A percentile compares a stretch with the other conserved stretches of the same genome.
Conservation (phyloP, 805 yeast genomes). For the Helenozyma rhizophorensis region DNA sequence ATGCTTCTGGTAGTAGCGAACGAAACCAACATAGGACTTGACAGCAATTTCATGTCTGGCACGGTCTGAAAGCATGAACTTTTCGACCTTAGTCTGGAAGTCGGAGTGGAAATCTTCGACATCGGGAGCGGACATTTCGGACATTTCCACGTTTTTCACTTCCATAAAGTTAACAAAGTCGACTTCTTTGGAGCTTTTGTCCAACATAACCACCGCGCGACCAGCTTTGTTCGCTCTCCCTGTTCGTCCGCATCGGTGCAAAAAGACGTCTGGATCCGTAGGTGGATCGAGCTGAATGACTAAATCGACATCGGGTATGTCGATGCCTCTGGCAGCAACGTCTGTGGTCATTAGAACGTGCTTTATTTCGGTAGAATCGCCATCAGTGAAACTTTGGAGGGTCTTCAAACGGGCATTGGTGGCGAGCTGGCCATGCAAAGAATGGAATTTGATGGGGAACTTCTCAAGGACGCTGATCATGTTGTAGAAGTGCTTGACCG, state of each 20-base stretch:
- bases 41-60: conserved; percentile 79
- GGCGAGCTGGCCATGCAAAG: conserved; percentile 89
- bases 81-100: conserved; percentile 22
- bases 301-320: conserved; percentile 89
- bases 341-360: conserved; percentile 84
- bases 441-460: conserved; percentile 43
- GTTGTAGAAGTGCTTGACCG: conserved; percentile 73
- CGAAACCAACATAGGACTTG: conserved; percentile 75
- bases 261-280: conserved; percentile 82
- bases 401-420: conserved; percentile 77
- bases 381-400: conserved; percentile 53
- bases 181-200: conserved; percentile 68
- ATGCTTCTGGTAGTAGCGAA: conserved; percentile 83
- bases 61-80: conserved; percentile 70
- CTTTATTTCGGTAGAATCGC: conserved; percentile 36
- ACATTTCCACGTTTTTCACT: conserved; percentile 57
- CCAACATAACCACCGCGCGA: conserved; percentile 68
- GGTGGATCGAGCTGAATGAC: conserved; percentile 97
- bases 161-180: conserved; percentile 77
- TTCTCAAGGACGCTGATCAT: conserved; percentile 42
- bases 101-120: conserved; percentile 22
- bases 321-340: conserved; percentile 98
- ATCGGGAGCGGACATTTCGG: conserved; percentile 28
- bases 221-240: conserved; percentile 90
- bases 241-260: conserved; percentile 93